Percentiles rank a stretch among this genome's conserved stretches.
Conservation (phyloP, 371 early-diverging fungal genomes). For the Apophysomyces variabilis region DNA sequence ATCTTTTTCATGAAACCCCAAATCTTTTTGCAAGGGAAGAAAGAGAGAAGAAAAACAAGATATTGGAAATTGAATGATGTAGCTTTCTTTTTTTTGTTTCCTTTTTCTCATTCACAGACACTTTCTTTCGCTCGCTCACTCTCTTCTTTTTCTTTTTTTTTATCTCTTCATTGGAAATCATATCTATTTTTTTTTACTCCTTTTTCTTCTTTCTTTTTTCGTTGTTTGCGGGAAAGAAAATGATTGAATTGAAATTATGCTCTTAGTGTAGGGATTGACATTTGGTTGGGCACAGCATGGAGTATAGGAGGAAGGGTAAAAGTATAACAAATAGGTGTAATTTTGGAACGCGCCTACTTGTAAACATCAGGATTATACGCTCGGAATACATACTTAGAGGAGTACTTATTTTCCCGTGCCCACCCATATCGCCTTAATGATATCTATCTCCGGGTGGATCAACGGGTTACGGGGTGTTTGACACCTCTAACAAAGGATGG, state of each 20-base stretch:
- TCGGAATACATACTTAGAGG: too few species aligned
- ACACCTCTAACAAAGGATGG: too few species aligned
- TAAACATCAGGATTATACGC: too few species aligned
- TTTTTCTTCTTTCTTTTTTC: not conserved
- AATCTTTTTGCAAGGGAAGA: slow-evolving; percentile 4
- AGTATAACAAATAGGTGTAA: not conserved
- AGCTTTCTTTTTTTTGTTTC: slow-evolving; percentile 2
- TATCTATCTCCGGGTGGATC: too few species aligned
- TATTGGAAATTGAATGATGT: not conserved
- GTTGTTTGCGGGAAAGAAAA: not conserved
- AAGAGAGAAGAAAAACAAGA: slow-evolving; percentile 7
- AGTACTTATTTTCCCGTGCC: too few species aligned
- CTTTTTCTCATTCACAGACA: not conserved
- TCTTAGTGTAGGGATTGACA: too few species aligned
- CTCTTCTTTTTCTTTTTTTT: not conserved
- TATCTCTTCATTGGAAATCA: not conserved
- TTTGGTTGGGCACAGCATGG: too few species aligned
- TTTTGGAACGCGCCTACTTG: not conserved
- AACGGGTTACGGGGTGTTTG: too few species aligned
- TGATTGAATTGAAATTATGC: not conserved
- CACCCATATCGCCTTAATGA: too few species aligned
- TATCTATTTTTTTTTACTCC: not conserved
- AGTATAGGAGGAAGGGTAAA: not conserved
- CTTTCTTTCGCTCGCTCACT: not conserved
- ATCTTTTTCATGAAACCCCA: slow-evolving; percentile 2